Base-by-base conservation (phyloP, 192 early-diverging fungal genomes). In the Backusella macrospora region DNA sequence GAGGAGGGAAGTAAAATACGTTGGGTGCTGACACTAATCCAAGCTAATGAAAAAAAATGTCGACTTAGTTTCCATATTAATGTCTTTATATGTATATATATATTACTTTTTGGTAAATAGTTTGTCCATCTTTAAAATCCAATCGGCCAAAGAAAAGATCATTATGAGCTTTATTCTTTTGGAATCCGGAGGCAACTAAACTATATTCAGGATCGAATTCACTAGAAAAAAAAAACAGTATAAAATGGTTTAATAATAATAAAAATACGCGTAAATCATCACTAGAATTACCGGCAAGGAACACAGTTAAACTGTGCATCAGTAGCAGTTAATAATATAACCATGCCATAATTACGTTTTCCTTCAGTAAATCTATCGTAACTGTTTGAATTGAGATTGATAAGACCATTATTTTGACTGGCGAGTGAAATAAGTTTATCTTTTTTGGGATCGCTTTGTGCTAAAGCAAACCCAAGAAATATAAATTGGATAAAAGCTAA, bases 321-420 rank as follows among this genome's bases (percentile, higher is more conserved):
- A 14, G 89, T 68, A 7, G 93, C 90, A 34, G 93, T 93, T 38
- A 95, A 78, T 23, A 92, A 73, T 15, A 91, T 80, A 59, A 90
- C 83, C 37, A 92, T 52, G 21, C 89, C 87, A 75, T 90, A 95
- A 80, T 93, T 89, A 10, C 93, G 71, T 13, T 91, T 92, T 62
- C 74, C 81, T 42, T 88, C 82, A 8, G 88, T 85, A 21, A 83
- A 78, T 16, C 89, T 74, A 5, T 83, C 80, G 72, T 89, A 95
- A 34, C 81, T 77, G 21, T 77, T 65, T 18, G 87, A 83, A 78
- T 89, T 85, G 8, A 94, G 78, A 5, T 82, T 74, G 43, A 91
- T 83, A 66, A 89, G 62, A 13, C 81, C 84, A 10, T 73, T 78
- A 63, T 73, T 76, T 4, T 21, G 34, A 62, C 44, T 70, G 13